Percentiles rank a stretch among this genome's conserved stretches.
Evolutionary conservation across 768 basidiomycete species (phyloP).

Genomic region (Hemileccinum rubropunctum): DNA sequence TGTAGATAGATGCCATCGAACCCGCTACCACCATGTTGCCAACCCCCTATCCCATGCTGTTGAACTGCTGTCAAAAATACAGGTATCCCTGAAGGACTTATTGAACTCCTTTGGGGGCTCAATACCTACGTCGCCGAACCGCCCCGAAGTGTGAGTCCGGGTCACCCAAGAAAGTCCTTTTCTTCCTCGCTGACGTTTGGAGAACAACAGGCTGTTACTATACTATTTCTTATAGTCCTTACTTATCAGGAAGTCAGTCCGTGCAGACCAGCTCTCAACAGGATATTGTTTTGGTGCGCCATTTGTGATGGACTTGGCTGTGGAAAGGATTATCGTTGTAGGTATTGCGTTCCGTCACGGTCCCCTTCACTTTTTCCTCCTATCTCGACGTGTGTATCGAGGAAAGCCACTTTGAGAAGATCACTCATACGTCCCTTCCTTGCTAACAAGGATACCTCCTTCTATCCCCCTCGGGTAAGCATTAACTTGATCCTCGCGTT

Average conservation of each 20-base stretch:
- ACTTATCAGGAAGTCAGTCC: too few relatives aligned
- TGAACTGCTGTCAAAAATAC: conserved; percentile 48
- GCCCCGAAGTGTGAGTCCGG: conserved; percentile 14
- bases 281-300: conserved; percentile 60
- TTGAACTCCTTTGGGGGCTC: conserved; percentile 43
- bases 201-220: conserved; percentile 52
- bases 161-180: conserved; percentile 43
- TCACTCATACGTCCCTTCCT: conserved; percentile 37
- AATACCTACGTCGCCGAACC: conserved; percentile 56
- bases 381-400: conserved; percentile 14
- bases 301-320: conserved; percentile 43
- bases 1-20: too few relatives aligned
- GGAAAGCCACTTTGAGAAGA: conserved; percentile 49
- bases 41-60: conserved; percentile 44
- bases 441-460: conserved; percentile 17
- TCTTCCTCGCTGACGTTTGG: conserved; percentile 56
- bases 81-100: conserved; percentile 45
- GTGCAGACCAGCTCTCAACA: conserved; percentile 11
- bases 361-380: background rate
- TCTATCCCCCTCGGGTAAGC: conserved; percentile 24
- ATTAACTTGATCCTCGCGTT: too few relatives aligned
- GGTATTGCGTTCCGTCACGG: conserved; percentile 28
- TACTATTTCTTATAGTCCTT: conserved; percentile 34
- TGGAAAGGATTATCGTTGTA: conserved; percentile 42
- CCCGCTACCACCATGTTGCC: conserved; percentile 14